Conservation (phyloP, 805 yeast genomes). For the Yueomyces sp. region DNA sequence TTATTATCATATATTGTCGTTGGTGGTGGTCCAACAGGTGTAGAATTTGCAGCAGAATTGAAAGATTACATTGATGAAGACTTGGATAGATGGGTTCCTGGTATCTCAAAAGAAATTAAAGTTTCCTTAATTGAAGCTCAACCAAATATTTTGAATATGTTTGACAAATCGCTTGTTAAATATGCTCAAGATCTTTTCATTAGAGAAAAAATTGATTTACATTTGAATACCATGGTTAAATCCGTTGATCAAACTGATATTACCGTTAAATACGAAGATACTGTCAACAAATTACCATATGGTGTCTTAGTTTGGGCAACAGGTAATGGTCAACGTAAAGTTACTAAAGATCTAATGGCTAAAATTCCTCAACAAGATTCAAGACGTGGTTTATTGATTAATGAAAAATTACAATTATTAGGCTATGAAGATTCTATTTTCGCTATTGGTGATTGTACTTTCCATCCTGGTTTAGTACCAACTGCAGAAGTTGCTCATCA, state of each 20-base stretch:
- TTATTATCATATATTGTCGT: constrained; percentile 81
- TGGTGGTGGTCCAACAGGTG: constrained; percentile 99
- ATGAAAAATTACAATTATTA: constrained; percentile 68
- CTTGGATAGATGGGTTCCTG: constrained; percentile 79
- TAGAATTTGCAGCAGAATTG: constrained; percentile 91
- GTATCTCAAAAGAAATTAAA: constrained; percentile 64
- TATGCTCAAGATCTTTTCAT: constrained; percentile 73
- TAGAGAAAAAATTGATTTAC: constrained; percentile 55
- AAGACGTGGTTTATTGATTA: constrained; percentile 79
- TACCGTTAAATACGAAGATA: constrained; percentile 52
- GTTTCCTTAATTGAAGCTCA: constrained; percentile 83
- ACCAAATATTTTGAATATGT: constrained; percentile 74
- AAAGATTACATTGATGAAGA: constrained; percentile 92
- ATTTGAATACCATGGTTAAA: constrained; percentile 79
- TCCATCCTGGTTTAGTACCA: constrained; percentile 77
- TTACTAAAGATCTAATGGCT: constrained; percentile 51
- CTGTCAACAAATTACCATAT: constrained; percentile 73
- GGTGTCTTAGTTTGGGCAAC: constrained; percentile 97
- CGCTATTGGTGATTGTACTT: constrained; percentile 92
- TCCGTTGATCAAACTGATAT: constrained; percentile 63
- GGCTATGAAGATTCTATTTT: constrained; percentile 67
- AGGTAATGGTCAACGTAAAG: constrained; percentile 81
- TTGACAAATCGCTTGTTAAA: constrained; percentile 52
- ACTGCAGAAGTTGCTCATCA: constrained; percentile 97
- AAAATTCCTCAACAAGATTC: constrained; percentile 66